phyloP scores from a whole-genome alignment of 176 grass and related monocot genomes.

The Leersia perrieri region DNA sequence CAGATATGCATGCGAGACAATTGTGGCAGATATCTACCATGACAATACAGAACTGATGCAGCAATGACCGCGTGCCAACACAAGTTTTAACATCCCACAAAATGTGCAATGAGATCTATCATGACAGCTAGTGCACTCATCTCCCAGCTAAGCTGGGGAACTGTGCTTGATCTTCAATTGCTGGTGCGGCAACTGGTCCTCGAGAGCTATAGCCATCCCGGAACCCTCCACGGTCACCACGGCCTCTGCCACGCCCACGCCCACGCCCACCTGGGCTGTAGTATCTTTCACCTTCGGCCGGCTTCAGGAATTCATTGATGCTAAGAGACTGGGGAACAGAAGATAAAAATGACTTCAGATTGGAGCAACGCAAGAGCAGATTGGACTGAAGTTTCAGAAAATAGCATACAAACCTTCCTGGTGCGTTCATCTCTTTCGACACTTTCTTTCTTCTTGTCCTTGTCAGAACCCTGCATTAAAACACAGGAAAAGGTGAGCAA shows the following conservation, averaged over 20 bases:
- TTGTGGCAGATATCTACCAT: not conserved
- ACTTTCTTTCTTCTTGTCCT: conserved; percentile 82
- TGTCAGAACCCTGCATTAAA: conserved; percentile 61
- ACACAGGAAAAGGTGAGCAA: not conserved
- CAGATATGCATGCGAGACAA: conserved; percentile 35
- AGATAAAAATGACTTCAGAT: not conserved
- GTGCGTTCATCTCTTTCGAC: conserved; percentile 49
- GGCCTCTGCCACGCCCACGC: conserved; percentile 59
- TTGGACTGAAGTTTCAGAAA: not conserved
- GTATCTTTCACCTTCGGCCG: conserved; percentile 56
- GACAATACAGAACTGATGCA: conserved; percentile 21
- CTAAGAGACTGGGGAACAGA: conserved; percentile 44
- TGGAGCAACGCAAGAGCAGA: not conserved
- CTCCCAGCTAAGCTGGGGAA: conserved; percentile 55
- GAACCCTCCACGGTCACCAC: conserved; percentile 45
- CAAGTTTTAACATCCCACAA: conserved; percentile 20
- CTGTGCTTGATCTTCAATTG: conserved; percentile 62
- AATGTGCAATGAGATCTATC: conserved; percentile 7
- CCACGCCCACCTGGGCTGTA: conserved; percentile 52
- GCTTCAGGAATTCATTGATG: conserved; percentile 87
- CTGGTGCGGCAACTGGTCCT: conserved; percentile 21
- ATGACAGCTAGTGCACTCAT: not conserved
- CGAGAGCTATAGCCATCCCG: conserved; percentile 28
- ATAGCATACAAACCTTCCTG: conserved; percentile 50
- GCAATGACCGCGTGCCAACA: not conserved